Percentiles rank a stretch among this genome's conserved stretches.
Conservation (phyloP, 805 yeast species). For the Candida golubevii region DNA sequence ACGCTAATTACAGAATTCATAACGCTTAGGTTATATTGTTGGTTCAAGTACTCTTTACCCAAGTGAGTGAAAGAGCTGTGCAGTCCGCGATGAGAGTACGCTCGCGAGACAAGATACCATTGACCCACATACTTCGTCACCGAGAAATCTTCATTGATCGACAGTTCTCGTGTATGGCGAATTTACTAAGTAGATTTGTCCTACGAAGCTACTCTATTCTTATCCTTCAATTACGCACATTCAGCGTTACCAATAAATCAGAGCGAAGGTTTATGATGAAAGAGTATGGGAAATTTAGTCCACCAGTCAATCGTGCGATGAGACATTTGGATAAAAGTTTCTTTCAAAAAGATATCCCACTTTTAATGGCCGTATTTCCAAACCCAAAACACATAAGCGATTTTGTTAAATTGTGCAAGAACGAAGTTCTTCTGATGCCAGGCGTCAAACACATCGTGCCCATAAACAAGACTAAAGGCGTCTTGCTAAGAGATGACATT, state of each 20-base stretch:
- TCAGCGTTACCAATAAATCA: conserved; percentile 17
- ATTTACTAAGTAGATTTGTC: no score
- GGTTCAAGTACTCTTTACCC: no score
- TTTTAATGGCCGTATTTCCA: conserved; percentile 66
- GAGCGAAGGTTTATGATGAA: conserved; percentile 26
- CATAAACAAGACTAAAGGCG: conserved; percentile 42
- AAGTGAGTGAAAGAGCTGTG: conserved; percentile 1
- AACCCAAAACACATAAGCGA: conserved; percentile 58
- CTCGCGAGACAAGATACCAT: no score
- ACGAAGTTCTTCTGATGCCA: conserved; percentile 66
- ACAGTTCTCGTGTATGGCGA: not conserved
- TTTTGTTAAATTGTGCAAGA: conserved; percentile 55
- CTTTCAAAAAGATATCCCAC: conserved; percentile 53
- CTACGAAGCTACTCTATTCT: no score
- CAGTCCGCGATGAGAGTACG: conserved; percentile 12
- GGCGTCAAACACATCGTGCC: conserved; percentile 64
- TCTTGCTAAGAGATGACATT: conserved; percentile 56
- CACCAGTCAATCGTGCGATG: conserved; percentile 71
- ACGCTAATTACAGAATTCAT: conserved; percentile 31
- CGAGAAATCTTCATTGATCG: no score
- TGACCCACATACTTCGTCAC: no score
- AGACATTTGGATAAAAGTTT: conserved; percentile 58
- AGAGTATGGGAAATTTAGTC: conserved; percentile 33
- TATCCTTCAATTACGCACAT: conserved; percentile 8
- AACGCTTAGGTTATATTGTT: no score